A percentile compares a stretch with the other conserved stretches of the same genome.
Conservation (phyloP, 768 basidiomycete species). For the Jaapia argillacea region DNA sequence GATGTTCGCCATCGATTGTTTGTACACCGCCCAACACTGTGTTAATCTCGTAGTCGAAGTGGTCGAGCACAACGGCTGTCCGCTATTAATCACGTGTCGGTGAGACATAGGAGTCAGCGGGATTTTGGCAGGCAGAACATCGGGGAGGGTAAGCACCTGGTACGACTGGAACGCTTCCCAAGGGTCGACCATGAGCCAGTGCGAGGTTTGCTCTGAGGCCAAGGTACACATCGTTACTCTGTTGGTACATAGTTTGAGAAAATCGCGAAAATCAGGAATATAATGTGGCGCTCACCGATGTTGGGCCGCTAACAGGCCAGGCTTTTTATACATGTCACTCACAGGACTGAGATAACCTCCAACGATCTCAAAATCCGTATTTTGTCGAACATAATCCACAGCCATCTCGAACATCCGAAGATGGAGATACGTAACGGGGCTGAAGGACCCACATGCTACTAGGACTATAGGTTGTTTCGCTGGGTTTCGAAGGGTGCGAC, state of each 20-base stretch:
- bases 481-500: conserved; percentile 44
- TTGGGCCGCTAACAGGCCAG: conserved; percentile 77
- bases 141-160: no score
- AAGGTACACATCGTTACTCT: conserved; percentile 85
- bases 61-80: conserved; percentile 94
- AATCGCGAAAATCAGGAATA: conserved; percentile 8
- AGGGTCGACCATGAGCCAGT: conserved; percentile 95
- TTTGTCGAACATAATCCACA: conserved; percentile 87
- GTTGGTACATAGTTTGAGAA: conserved; percentile 16
- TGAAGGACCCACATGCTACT: conserved; percentile 97
- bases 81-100: no score
- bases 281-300: conserved; percentile 61
- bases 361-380: conserved; percentile 88
- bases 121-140: no score
- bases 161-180: conserved; percentile 97
- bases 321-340: conserved; percentile 93
- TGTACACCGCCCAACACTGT: conserved; percentile 69
- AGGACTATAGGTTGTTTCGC: conserved; percentile 82
- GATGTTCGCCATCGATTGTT: conserved; percentile 64
- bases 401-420: conserved; percentile 99
- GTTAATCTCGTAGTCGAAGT: conserved; percentile 95
- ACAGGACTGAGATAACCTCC: conserved; percentile 97
- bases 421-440: conserved; percentile 95
- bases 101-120: no score
- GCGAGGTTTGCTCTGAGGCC: conserved; percentile 82